Conservation (phyloP, 139 green algal genomes). For the Zygnema circumcarinatum region DNA sequence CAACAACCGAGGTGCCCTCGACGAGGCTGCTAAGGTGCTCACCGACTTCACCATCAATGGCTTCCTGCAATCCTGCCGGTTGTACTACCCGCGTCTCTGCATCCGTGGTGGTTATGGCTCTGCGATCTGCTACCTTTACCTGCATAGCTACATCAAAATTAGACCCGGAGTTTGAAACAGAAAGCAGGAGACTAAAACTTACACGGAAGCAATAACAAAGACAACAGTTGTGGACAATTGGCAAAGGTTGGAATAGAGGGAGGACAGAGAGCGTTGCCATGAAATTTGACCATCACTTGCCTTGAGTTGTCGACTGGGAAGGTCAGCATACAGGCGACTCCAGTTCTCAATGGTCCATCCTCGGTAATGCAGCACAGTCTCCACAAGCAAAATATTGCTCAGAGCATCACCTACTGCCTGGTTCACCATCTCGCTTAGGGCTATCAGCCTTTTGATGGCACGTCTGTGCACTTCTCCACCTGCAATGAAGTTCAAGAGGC, state of each 20-base stretch:
- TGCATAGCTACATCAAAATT: too few species aligned
- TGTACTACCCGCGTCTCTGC: constrained; percentile 74
- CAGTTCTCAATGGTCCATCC: constrained; percentile 77
- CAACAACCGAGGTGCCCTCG: too few species aligned
- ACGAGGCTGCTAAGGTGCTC: too few species aligned
- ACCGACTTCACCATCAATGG: constrained; percentile 71
- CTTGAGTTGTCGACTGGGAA: constrained; percentile 87
- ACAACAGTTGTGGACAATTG: too few species aligned
- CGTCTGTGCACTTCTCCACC: not conserved
- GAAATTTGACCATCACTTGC: too few species aligned
- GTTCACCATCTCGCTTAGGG: constrained; percentile 76
- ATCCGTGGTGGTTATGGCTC: constrained; percentile 70
- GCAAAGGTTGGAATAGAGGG: too few species aligned
- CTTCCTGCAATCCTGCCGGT: constrained; percentile 74
- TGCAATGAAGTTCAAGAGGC: too few species aligned
- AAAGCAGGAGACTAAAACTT: too few species aligned
- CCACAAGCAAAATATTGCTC: constrained; percentile 86
- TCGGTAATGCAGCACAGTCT: constrained; percentile 69
- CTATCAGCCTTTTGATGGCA: constrained; percentile 29
- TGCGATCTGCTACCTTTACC: constrained; percentile 79
- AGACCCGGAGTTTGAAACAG: too few species aligned
- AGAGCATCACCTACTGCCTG: constrained; percentile 89
- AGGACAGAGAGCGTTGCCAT: too few species aligned
- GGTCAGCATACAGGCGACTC: constrained; percentile 84
- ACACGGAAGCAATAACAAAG: too few species aligned